Conservation (phyloP, 2,329 filamentous ascomycete genomes). For the Exophiala bonariae region DNA sequence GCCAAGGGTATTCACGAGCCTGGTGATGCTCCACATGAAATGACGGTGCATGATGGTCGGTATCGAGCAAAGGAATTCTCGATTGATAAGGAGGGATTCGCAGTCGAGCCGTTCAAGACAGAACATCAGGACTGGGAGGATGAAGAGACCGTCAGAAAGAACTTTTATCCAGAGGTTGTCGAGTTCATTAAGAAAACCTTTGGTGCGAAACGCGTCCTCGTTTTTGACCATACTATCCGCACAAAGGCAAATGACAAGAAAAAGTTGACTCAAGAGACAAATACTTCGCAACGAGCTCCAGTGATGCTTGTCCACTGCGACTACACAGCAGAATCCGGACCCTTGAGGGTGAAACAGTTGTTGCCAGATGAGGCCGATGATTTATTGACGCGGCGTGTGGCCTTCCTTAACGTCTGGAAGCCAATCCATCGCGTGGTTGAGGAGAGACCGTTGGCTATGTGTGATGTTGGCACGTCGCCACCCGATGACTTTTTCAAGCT, state of each 20-base stretch:
- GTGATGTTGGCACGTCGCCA: constrained; percentile 37
- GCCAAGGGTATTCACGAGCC: constrained; percentile 43
- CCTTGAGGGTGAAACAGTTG: constrained; percentile 45
- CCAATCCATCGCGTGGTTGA: constrained; percentile 41
- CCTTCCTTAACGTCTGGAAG: constrained; percentile 55
- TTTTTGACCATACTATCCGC: constrained; percentile 54
- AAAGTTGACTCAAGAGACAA: constrained; percentile 29
- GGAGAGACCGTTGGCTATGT: constrained; percentile 44
- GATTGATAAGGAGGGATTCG: constrained; percentile 48
- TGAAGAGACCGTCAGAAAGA: constrained; percentile 36
- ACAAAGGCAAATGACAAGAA: constrained; percentile 30
- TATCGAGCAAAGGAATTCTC: constrained; percentile 44
- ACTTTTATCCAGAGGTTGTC: constrained; percentile 50
- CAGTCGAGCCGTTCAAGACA: constrained; percentile 42
- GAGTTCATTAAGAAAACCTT: constrained; percentile 46
- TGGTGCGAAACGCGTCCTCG: constrained; percentile 45
- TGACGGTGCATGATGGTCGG: constrained; percentile 44
- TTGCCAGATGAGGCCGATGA: constrained; percentile 43
- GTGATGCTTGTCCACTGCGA: constrained; percentile 40
- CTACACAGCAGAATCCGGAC: constrained; percentile 47
- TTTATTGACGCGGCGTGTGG: constrained; percentile 46
- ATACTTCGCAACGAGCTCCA: constrained; percentile 27
- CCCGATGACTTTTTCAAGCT: constrained; percentile 44
- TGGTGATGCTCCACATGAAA: constrained; percentile 39
- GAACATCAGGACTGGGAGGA: constrained; percentile 40